phyloP scores from a whole-genome alignment of 257 asterid genomes.

The Nicotiana obtusifolia region DNA sequence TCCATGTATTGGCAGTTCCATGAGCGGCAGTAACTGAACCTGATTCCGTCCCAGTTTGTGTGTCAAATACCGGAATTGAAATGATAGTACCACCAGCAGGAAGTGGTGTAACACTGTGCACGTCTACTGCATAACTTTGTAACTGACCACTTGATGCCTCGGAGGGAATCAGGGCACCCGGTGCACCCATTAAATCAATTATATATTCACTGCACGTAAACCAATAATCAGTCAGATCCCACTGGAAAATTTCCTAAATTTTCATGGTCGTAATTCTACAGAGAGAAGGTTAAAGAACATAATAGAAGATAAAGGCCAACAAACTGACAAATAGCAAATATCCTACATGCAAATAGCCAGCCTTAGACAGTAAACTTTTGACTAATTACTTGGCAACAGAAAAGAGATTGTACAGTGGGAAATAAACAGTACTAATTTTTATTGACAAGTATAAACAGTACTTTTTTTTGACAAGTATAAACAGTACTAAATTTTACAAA shows the following conservation, averaged over 20 bases:
- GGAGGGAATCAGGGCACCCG: slow-evolving; percentile 91
- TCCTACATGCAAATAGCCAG: neutral
- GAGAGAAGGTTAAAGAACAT: neutral
- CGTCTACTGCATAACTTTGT: slow-evolving; percentile 51
- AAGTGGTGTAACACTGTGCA: slow-evolving; percentile 31
- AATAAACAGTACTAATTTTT: neutral
- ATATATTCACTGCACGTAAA: slow-evolving; percentile 78
- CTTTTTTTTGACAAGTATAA: neutral
- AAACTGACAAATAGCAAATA: neutral
- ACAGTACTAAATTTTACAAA: neutral
- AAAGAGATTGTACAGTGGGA: neutral
- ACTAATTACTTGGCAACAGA: slow-evolving; percentile 3
- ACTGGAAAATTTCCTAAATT: neutral
- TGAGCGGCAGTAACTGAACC: slow-evolving; percentile 24
- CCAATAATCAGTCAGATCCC: neutral
- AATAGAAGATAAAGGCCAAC: neutral
- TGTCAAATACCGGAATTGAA: slow-evolving; percentile 25
- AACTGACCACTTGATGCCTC: slow-evolving; percentile 69
- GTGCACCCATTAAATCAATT: slow-evolving; percentile 99
- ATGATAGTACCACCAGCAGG: slow-evolving; percentile 24
- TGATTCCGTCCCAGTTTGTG: slow-evolving; percentile 25
- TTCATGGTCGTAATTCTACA: neutral
- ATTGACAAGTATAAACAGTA: too few relatives aligned
- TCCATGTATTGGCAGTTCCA: slow-evolving; percentile 20
- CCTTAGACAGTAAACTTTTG: neutral